A percentile compares a stretch with the other conserved stretches of the same genome.
Conservation (phyloP, 2,329 filamentous ascomycete genomes). For the Aspergillus persii region DNA sequence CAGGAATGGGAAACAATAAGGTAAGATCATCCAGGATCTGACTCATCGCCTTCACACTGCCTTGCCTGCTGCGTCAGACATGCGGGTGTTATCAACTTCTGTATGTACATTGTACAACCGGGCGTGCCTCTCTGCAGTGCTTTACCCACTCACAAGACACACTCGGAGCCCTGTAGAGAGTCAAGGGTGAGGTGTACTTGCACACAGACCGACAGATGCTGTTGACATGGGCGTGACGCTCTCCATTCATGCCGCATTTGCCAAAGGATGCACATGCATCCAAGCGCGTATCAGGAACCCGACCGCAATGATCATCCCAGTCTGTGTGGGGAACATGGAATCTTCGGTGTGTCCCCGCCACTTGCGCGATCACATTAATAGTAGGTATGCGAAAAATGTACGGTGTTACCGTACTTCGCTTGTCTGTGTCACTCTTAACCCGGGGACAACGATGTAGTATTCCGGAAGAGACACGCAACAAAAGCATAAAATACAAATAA, state of each 20-base stretch:
- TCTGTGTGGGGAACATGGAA: constrained; percentile 5
- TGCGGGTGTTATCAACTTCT: background rate
- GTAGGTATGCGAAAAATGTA: background rate
- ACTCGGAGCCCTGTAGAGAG: no score
- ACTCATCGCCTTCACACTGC: background rate
- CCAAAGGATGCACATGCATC: constrained; percentile 6
- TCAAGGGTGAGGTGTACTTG: background rate
- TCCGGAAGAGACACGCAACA: background rate
- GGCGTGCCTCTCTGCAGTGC: background rate
- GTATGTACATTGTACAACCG: background rate
- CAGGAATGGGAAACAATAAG: background rate
- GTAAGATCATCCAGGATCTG: background rate
- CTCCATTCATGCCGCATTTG: background rate
- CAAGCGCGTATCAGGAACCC: constrained; percentile 16
- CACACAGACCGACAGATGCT: background rate
- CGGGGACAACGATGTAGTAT: background rate
- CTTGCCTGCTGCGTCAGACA: background rate
- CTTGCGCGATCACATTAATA: background rate
- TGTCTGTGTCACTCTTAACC: background rate
- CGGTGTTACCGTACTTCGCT: background rate
- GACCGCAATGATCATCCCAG: constrained; percentile 6
- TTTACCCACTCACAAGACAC: background rate
- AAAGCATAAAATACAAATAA: background rate
- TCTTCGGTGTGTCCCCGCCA: constrained; percentile 5
- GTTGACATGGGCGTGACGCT: background rate